A percentile compares a stretch with the other conserved stretches of the same genome.
phyloP scores from a whole-genome alignment of 768 basidiomycete genomes.

The Tremella fuciformis region DNA sequence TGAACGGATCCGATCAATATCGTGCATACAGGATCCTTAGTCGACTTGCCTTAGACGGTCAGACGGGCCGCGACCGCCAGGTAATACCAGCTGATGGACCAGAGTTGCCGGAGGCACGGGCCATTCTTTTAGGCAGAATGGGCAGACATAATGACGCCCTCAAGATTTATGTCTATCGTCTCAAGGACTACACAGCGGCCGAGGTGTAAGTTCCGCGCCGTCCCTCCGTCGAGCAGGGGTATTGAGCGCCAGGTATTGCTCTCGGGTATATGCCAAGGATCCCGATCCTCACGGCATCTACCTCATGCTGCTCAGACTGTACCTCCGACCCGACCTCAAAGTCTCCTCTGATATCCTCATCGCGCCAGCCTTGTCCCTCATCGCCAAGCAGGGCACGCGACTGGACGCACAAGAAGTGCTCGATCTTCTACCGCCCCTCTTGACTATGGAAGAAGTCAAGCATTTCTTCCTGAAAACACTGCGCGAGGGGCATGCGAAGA shows the following conservation, averaged over 20 bases:
- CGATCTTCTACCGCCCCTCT: slow-evolving; percentile 82
- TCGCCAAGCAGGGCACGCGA: slow-evolving; percentile 75
- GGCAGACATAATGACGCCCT: slow-evolving; percentile 90
- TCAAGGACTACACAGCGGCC: slow-evolving; percentile 78
- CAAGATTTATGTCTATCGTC: slow-evolving; percentile 87
- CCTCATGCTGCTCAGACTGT: slow-evolving; percentile 78
- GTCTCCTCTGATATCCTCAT: slow-evolving; percentile 56
- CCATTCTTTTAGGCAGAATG: slow-evolving; percentile 81
- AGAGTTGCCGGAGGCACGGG: slow-evolving; percentile 89
- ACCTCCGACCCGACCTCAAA: slow-evolving; percentile 66
- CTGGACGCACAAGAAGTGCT: slow-evolving; percentile 79
- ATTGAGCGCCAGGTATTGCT: slow-evolving; percentile 70
- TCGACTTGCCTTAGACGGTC: slow-evolving; percentile 76
- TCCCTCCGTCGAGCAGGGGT: slow-evolving; percentile 10
- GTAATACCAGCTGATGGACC: not conserved
- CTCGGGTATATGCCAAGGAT: slow-evolving; percentile 66
- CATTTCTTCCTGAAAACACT: slow-evolving; percentile 70
- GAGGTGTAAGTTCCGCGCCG: slow-evolving; percentile 65
- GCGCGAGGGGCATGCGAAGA: slow-evolving; percentile 63
- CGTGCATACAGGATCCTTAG: slow-evolving; percentile 76
- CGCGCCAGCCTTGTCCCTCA: slow-evolving; percentile 78
- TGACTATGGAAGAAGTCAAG: slow-evolving; percentile 74
- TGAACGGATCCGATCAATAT: slow-evolving; percentile 68
- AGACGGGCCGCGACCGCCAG: slow-evolving; percentile 17
- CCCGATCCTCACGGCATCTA: slow-evolving; percentile 65